These are phyloP conservation scores for Aspergillus alliaceus DNA, from an alignment of 2,329 filamentous ascomycete genomes.

Conservation along the genomic window DNA sequence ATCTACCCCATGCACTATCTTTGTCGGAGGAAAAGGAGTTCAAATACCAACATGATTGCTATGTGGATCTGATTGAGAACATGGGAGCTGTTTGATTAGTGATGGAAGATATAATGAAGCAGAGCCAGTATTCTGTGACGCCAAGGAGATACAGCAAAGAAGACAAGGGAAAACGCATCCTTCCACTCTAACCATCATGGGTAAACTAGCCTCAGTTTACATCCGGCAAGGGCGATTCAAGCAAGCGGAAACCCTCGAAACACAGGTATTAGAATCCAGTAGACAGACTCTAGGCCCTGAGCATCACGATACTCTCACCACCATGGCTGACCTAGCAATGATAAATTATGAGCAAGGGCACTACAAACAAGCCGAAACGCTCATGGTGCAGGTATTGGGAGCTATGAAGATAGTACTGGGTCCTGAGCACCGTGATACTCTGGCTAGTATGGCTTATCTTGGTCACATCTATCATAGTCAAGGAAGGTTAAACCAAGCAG, in stretches of 20 bases:
- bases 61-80: background rate
- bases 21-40: slow-evolving; percentile 3
- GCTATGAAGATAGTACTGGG: background rate
- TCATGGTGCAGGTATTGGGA: background rate
- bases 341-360: background rate
- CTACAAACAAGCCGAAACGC: background rate
- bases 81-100: background rate
- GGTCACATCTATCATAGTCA: background rate
- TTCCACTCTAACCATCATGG: background rate
- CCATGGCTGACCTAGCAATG: background rate
- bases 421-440: background rate
- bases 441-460: background rate
- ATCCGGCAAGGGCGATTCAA: background rate
- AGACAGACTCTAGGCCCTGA: background rate
- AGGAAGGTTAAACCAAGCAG: background rate
- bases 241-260: background rate
- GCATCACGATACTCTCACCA: background rate
- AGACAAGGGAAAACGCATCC: background rate
- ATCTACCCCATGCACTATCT: slow-evolving; percentile 20
- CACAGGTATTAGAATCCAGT: background rate
- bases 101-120: slow-evolving; percentile 21
- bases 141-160: background rate
- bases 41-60: background rate
- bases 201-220: background rate
- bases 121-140: background rate